Evolutionary conservation across 208 protist species (phyloP), one percentile per base, ranked within the genome.

Genomic region (Trypanosoma congolense): DNA sequence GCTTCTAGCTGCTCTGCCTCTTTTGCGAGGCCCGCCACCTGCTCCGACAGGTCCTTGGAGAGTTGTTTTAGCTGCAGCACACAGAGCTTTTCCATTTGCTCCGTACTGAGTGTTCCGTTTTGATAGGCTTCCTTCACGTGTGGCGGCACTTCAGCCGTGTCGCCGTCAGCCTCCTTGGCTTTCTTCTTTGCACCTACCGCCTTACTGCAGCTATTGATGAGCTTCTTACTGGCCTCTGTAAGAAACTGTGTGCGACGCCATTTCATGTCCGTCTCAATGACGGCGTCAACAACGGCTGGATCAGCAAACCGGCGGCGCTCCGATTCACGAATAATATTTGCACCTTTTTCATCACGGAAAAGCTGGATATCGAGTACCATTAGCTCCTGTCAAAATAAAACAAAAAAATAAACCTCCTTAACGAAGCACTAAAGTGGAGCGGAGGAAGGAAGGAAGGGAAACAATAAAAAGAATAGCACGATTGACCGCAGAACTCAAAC

Each of bases 301-400:
- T 92, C 80, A 2, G 79, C 71, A 68, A 79, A 96, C 48, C 98
- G 90, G n/a, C 93, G 78, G 35, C 92, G 77, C 87, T 98, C 86
- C 45, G 95, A 98, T 79, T 98, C 92, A 35, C 91, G 85, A 43
- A 99, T 77, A 4, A 97, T 46, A 31, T 97, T 83, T 21, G 93
- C 93, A 28, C 95, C 90, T 31, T 90, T 94, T 22, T 97, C 82
- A 29, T 95, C 84, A 35, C 98, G 93, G 56, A 99, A 98, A 8
- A 97, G 65, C 33, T 90, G 72, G 63, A 99, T 98, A 74, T 99
- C 98, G 31, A 99, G 84, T 56, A 95, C 85, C 85, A 92, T 96
- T 9, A 47, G 35, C 10, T 22, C 12, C 35, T 40, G 42, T 38
- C 12, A 38, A 38, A 38, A 16, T 38, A 38, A 38, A 38, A 38